These are phyloP conservation scores for Botrytis elliptica DNA, from an alignment of 2,329 filamentous ascomycete genomes.

Conservation along the genomic window DNA sequence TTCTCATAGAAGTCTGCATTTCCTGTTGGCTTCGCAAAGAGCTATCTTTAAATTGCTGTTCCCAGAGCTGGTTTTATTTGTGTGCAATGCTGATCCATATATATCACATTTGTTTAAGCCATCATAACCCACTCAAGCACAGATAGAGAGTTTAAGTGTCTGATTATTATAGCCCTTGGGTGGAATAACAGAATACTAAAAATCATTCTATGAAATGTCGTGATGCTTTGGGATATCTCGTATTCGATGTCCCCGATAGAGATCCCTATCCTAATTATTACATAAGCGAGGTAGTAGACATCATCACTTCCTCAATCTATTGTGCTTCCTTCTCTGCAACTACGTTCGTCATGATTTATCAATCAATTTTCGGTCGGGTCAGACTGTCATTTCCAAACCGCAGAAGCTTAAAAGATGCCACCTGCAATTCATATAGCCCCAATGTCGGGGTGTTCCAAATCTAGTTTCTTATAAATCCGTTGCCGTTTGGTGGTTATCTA, in stretches of 20 bases:
- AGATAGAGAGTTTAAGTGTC: background rate
- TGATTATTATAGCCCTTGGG: background rate
- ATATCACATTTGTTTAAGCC: background rate
- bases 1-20: background rate
- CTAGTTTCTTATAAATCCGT: slow-evolving; percentile 30
- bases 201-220: background rate
- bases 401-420: slow-evolving; percentile 34
- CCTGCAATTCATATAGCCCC: slow-evolving; percentile 38
- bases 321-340: slow-evolving; percentile 26
- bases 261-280: background rate
- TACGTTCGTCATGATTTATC: slow-evolving; percentile 35
- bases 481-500: slow-evolving; percentile 33
- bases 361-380: slow-evolving; percentile 31
- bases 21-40: background rate
- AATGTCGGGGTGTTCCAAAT: slow-evolving; percentile 36
- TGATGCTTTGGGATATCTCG: background rate
- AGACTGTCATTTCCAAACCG: slow-evolving; percentile 32
- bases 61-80: background rate
- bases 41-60: background rate
- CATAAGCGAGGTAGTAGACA: slow-evolving; percentile 8
- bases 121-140: background rate
- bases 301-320: slow-evolving; percentile 3
- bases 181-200: background rate
- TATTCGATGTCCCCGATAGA: background rate
- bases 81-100: background rate